Evolutionary conservation across 805 yeast species (phyloP).

Genomic region (Ogataea henricii): DNA sequence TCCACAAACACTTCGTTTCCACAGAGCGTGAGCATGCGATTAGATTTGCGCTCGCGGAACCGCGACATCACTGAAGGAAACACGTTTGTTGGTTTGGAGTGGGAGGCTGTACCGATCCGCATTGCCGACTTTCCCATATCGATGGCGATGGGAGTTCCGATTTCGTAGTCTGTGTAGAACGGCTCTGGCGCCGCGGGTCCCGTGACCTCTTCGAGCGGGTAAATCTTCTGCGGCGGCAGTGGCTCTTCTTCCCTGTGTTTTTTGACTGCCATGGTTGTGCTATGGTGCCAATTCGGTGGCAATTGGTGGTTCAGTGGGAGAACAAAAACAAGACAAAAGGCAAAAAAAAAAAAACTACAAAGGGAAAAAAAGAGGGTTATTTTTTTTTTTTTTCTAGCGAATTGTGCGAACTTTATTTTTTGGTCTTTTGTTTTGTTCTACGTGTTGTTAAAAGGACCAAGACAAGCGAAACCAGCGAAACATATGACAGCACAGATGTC

Average conservation of each 20-base stretch:
- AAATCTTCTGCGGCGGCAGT: slow-evolving; percentile 44
- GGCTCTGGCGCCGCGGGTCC: slow-evolving; percentile 46
- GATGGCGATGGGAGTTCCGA: slow-evolving; percentile 76
- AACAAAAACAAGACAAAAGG: background rate
- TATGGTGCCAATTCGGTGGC: background rate
- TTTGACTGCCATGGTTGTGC: background rate
- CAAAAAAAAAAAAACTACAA: background rate
- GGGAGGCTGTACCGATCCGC: slow-evolving; percentile 59
- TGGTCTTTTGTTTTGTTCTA: background rate
- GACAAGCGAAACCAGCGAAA: background rate
- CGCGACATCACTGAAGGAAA: slow-evolving; percentile 73
- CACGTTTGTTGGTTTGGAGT: slow-evolving; percentile 51
- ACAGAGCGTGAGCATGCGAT: slow-evolving; percentile 62
- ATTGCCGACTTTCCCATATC: slow-evolving; percentile 76
- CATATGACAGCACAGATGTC: too few species aligned
- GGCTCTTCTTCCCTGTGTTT: slow-evolving; percentile 27
- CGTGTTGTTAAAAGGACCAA: background rate
- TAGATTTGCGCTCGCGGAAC: slow-evolving; percentile 75
- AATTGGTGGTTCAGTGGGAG: background rate
- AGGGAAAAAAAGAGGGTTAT: background rate
- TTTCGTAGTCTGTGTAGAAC: slow-evolving; percentile 47
- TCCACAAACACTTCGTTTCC: slow-evolving; percentile 85
- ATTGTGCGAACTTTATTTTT: background rate
- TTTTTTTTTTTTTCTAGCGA: background rate
- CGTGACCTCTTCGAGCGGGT: slow-evolving; percentile 44